Evolutionary conservation across 2,329 filamentous ascomycete species (phyloP).

Genomic region (Claviceps quebecensis): DNA sequence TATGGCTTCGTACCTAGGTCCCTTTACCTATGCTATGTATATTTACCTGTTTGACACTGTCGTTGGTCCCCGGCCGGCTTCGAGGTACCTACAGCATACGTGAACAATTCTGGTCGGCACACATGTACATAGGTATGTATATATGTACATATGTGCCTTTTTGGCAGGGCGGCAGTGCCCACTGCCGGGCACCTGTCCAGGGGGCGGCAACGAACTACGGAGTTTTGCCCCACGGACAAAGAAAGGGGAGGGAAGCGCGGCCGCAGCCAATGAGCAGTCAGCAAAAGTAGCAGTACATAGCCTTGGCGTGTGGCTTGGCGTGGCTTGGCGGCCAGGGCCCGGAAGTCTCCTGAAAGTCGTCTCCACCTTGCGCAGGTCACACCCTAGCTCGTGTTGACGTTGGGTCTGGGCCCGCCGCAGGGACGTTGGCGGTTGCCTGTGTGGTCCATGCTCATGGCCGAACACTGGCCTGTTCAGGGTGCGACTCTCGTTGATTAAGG

Average conservation of each 20-base stretch:
- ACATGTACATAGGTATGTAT: too few species aligned
- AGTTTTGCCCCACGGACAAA: not conserved
- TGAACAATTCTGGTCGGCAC: too few species aligned
- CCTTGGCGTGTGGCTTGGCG: not conserved
- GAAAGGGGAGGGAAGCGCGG: not conserved
- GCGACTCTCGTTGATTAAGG: not conserved
- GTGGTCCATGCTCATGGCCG: not conserved
- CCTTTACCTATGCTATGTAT: too few species aligned
- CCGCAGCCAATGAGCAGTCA: not conserved
- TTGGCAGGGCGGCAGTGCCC: too few species aligned
- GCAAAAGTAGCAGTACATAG: not conserved
- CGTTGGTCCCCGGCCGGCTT: too few species aligned
- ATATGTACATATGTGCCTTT: too few species aligned
- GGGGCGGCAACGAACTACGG: too few species aligned
- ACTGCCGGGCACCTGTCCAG: too few species aligned
- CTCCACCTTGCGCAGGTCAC: not conserved
- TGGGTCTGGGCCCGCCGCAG: not conserved
- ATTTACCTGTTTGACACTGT: too few species aligned
- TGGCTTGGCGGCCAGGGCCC: not conserved
- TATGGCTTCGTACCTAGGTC: too few species aligned
- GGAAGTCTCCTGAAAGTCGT: not conserved
- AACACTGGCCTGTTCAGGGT: not conserved
- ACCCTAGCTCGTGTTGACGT: conserved; percentile 5
- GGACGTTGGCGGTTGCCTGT: not conserved
- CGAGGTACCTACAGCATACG: too few species aligned